Base-by-base conservation (phyloP, 129 eudicot species). In the Chrysanthemum lavandulifolium region DNA sequence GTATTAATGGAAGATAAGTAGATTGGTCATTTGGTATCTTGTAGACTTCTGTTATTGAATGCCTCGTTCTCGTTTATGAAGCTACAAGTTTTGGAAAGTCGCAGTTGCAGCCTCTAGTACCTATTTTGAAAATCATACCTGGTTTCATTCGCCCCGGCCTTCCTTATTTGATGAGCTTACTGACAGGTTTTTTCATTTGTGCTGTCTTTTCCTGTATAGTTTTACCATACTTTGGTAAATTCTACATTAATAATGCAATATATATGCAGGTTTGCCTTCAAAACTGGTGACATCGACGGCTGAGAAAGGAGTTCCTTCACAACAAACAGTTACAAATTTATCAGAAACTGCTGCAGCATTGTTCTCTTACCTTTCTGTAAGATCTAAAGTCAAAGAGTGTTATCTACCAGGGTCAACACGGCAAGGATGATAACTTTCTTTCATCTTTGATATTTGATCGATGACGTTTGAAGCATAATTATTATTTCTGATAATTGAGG, bases 31-130 rank as follows among this genome's bases (percentile, higher is more conserved):
- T 8, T 40, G 47, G 47, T 15, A 53, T 4, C 4, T 11, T 11
- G 58, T 53, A 1, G 19, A 53, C 58, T 53, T 53, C 18, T 53
- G 76, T 78, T 85, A 69, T 29, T 73, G 25, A 13, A 63, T 3
- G 57, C 21, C 40, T 73, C 53, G 62, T 63, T 31, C 10, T 12
- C 27, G 65, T 71, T 56, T 54, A 18, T 36, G 74, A 84, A 89
- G 96, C 80, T 53, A 60, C 90, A 87, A 93, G 96, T 90, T 50
- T 86, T 59, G 15, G 51, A 60, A 72, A 73, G 74, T 84, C 91
- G 15, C 74, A 53, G 67, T 16, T 83, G 67, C 85, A 78, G 56
- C 36, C 71, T 25, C 31, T 73, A 7, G n/a, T 31, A 10, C 11
- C 70, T 13, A 29, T 73, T 51, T 43, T 73, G 50, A 62, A 73